phyloP scores from a whole-genome alignment of 495 filamentous ascomycete genomes.

The Penicillium crystallinum region DNA sequence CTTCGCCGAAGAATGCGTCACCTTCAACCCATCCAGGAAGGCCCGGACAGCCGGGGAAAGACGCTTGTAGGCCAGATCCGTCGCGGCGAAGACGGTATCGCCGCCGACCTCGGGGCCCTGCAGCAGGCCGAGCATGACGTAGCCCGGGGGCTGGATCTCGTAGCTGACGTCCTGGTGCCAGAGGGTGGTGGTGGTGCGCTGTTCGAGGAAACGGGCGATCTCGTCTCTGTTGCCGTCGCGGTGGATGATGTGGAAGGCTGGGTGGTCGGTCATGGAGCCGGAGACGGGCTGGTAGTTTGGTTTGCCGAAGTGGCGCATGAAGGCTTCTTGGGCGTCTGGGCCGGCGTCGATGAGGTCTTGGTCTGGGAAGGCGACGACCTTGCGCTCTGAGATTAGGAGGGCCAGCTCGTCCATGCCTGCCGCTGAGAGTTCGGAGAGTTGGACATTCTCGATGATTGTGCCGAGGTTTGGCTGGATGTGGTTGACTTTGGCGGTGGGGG shows the following conservation, averaged over 20 bases:
- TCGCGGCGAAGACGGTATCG: conserved; percentile 73
- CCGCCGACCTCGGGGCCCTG: conserved; percentile 60
- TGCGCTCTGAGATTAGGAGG: conserved; percentile 65
- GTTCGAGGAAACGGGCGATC: conserved; percentile 49
- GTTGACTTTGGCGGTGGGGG: conserved; percentile 42
- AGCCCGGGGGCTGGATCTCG: conserved; percentile 53
- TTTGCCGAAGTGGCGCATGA: conserved; percentile 55
- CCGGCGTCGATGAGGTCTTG: conserved; percentile 67
- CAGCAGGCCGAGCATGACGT: conserved; percentile 53
- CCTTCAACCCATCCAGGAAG: conserved; percentile 69
- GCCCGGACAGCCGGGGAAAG: conserved; percentile 63
- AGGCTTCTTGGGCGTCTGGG: conserved; percentile 55
- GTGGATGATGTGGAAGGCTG: conserved; percentile 58
- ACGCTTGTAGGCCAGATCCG: conserved; percentile 69
- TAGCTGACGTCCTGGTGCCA: conserved; percentile 61
- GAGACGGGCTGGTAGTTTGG: conserved; percentile 57
- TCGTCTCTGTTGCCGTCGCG: conserved; percentile 53
- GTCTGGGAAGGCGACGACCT: conserved; percentile 72
- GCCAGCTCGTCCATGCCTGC: conserved; percentile 75
- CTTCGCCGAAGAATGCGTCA: conserved; percentile 67
- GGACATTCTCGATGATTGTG: conserved; percentile 67
- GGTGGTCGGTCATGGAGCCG: conserved; percentile 47
- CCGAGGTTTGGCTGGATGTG: conserved; percentile 68
- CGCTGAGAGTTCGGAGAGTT: conserved; percentile 62
- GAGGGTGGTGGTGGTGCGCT: conserved; percentile 50